Base-by-base conservation (phyloP, 2,329 filamentous ascomycete species). In the Stemphylium vesicarium region DNA sequence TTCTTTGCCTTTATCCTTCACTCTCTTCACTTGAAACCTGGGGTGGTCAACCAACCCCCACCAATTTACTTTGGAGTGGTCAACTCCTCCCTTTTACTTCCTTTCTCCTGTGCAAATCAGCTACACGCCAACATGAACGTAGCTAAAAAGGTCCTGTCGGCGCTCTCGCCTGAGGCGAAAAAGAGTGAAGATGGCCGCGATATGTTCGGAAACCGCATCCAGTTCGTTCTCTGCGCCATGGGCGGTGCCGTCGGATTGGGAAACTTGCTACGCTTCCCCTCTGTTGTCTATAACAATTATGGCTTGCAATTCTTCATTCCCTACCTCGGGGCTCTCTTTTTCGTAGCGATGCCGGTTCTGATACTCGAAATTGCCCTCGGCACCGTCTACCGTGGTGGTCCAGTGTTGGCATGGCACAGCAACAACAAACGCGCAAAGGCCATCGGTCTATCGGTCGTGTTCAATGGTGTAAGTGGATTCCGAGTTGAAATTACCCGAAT, bases 311-410 rank as follows among this genome's bases (percentile, higher is more conserved):
- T 51, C 50, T 63, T 60, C 42, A 53, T 60, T 2, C 60, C 59
- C 1, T 59, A 62, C 22, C 12, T 62, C 0, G 40, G 60, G 11
- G 63, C 63, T 1, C 43, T 66, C 0, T 51, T 61, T 20, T 18
- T 66, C 8, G 54, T 66, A 11, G 63, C 60, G 1, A 44, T 66
- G 32, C 59, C 59, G 0, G 48, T 50, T 10, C 22, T 66, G 12
- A 56, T 62, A 10, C 53, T 66, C 12, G 63, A 66, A 38, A 46
- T 66, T 6, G 31, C 60, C 1, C 55, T 60, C 20, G 61, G 62
- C 4, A 54, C 57, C n/a, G 62, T 59, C 13, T 65, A 62, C 39
- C 63, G 60, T 32, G 60, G 61, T 16, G 62, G 63, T 26, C 55
- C 57, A 2, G 56, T 64, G n/a, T 50, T 61, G 3, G 63, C 63